phyloP scores from a whole-genome alignment of 768 basidiomycete genomes.

The Termitomyces eurrhizus region DNA sequence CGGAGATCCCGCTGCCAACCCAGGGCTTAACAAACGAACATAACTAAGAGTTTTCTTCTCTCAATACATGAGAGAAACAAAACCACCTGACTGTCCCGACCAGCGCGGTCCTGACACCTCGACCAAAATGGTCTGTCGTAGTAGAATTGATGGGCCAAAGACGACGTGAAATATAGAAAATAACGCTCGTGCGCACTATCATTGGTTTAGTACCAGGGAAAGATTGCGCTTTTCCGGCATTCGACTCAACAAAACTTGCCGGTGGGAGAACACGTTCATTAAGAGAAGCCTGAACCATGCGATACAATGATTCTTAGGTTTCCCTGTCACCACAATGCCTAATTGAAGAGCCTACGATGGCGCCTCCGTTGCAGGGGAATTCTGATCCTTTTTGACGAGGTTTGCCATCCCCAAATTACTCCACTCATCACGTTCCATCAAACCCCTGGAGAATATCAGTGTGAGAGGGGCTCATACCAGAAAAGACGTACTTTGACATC shows the following conservation, averaged over 20 bases:
- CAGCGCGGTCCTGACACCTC: neutral
- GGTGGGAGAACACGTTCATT: neutral
- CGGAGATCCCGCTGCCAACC: neutral
- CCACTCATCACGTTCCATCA: slow-evolving; percentile 89
- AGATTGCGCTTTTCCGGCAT: neutral
- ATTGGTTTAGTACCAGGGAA: neutral
- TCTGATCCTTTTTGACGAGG: slow-evolving; percentile 32
- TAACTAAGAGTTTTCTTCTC: neutral
- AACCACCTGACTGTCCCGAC: neutral
- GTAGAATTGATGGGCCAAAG: neutral
- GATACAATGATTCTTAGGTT: neutral
- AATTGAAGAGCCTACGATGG: slow-evolving; percentile 3
- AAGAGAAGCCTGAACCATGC: neutral
- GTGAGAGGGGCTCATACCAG: neutral
- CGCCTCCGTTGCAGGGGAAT: slow-evolving; percentile 1
- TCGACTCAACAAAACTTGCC: neutral
- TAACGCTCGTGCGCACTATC: neutral
- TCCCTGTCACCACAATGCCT: neutral
- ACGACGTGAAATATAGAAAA: neutral
- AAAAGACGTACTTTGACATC: slow-evolving; percentile 73
- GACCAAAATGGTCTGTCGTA: neutral
- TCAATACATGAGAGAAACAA: neutral
- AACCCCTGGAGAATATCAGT: slow-evolving; percentile 47
- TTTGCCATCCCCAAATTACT: slow-evolving; percentile 75
- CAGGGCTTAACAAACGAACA: neutral